phyloP scores from a whole-genome alignment of 352 stramenopile species.

The Pythium aphanidermatum region DNA sequence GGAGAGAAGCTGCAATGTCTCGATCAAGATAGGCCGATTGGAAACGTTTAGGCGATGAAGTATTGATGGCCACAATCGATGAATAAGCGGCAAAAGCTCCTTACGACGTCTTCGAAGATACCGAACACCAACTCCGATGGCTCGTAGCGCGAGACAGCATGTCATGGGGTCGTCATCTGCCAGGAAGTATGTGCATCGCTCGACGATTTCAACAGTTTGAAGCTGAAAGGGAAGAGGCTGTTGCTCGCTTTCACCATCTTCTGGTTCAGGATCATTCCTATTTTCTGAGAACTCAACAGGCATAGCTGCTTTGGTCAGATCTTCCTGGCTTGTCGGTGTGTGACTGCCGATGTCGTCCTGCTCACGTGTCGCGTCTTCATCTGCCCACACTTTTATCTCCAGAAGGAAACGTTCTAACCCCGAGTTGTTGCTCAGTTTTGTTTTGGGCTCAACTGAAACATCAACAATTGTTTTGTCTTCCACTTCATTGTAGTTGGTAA shows the following conservation, averaged over 20 bases:
- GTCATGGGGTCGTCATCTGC: conserved; percentile 57
- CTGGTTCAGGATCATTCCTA: conserved; percentile 17
- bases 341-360: conserved; percentile 11
- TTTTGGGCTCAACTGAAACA: not conserved
- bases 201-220: conserved; percentile 66
- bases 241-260: conserved; percentile 22
- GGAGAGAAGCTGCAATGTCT: conserved; percentile 41
- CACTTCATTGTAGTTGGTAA: conserved; percentile 35
- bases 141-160: conserved; percentile 65
- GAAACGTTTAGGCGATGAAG: conserved; percentile 45
- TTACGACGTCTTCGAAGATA: conserved; percentile 37
- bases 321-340: conserved; percentile 6
- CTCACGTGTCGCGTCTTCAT: no score
- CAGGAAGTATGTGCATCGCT: conserved; percentile 73
- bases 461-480: not conserved
- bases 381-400: conserved; percentile 51
- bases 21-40: conserved; percentile 60
- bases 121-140: conserved; percentile 57
- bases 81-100: conserved; percentile 66
- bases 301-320: conserved; percentile 57
- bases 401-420: conserved; percentile 47
- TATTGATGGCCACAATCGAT: conserved; percentile 68
- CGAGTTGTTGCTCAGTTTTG: conserved; percentile 5
- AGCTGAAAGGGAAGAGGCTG: conserved; percentile 30
- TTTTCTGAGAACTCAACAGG: conserved; percentile 55